phyloP scores from a whole-genome alignment of 1,284 basidiomycete species.

The Papiliotrema fonsecae region DNA sequence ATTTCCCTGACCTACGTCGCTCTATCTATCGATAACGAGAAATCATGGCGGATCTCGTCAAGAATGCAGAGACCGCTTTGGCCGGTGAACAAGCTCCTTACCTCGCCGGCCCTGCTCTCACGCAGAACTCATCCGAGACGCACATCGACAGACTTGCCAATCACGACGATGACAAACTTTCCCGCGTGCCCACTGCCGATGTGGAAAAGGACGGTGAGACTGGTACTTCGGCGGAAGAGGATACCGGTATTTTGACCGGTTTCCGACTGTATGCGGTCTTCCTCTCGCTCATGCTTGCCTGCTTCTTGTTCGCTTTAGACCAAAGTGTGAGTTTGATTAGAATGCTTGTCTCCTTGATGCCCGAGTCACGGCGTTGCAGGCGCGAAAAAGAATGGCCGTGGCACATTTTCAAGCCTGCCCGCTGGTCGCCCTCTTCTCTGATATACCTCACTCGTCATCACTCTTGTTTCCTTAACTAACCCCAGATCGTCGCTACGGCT shows the following conservation, averaged over 20 bases:
- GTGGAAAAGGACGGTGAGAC: background rate
- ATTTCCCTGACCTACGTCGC: slow-evolving; percentile 1
- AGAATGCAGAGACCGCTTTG: background rate
- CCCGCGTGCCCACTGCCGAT: background rate
- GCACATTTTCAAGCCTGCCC: no score
- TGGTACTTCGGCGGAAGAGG: background rate
- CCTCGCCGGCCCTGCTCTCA: background rate
- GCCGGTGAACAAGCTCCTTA: slow-evolving; percentile 2
- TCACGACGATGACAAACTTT: background rate
- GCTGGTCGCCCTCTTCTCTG: no score
- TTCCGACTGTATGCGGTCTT: slow-evolving; percentile 2
- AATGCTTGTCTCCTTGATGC: background rate
- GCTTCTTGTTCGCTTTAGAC: background rate
- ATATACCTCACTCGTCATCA: no score
- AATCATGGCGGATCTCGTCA: background rate
- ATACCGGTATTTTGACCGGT: background rate
- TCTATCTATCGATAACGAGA: background rate
- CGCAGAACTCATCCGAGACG: background rate
- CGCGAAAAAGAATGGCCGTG: no score
- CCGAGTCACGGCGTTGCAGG: no score
- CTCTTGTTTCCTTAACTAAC: no score
- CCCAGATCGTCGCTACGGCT: slow-evolving; percentile 42
- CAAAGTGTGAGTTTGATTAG: background rate
- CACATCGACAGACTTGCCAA: background rate
- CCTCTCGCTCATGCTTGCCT: background rate